Evolutionary conservation across 768 basidiomycete genomes (phyloP), one percentile per base, ranked within the genome.

Genomic region (Daedaleopsis nitida): DNA sequence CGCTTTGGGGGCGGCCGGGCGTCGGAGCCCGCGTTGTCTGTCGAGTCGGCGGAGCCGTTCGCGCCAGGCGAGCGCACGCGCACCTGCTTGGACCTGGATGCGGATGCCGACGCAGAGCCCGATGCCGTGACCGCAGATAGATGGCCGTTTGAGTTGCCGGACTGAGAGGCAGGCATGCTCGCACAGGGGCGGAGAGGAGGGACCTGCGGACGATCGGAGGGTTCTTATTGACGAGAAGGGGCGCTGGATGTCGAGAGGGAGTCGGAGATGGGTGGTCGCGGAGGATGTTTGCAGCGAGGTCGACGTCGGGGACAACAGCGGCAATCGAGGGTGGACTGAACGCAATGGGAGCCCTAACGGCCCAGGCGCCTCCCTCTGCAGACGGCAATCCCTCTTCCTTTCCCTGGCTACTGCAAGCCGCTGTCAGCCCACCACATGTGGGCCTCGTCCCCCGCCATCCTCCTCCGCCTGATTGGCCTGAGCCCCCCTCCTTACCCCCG

Each of bases 1-100:
- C 92, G 86, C 74, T 93, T 94, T 23, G 90, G 86, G 3, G 90
- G 89, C 0, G 87, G 87, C 54, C 62, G 62, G 43, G 55, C 37
- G 27, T 64, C 62, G 24, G 58, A 48, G 54, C 49, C 52, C 5
- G 42, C 55, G 51, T 17, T 35, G 55, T 64, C 62, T 35, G 55
- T 45, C 43, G 14, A 35, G 21, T 64, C 62, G 38, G 50, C 47
- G 16, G 49, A 10, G 17, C 57, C 58, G 45, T 45, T 55, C 39
- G 53, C 23, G 35, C 58, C 57, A 32, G 62, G 62, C 12, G 62
- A 59, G 19, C 58, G 62, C n/a, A 51, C 44, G 19, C 62, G 62
- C 11, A 56, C 62, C 19, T 59, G 62, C 55, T 64, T 64, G 17
- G 52, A 48, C 35, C 62, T 59, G 39, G 62, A 37, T 42, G 55